phyloP scores from a whole-genome alignment of 306 rosid genomes.

The Purshia tridentata region DNA sequence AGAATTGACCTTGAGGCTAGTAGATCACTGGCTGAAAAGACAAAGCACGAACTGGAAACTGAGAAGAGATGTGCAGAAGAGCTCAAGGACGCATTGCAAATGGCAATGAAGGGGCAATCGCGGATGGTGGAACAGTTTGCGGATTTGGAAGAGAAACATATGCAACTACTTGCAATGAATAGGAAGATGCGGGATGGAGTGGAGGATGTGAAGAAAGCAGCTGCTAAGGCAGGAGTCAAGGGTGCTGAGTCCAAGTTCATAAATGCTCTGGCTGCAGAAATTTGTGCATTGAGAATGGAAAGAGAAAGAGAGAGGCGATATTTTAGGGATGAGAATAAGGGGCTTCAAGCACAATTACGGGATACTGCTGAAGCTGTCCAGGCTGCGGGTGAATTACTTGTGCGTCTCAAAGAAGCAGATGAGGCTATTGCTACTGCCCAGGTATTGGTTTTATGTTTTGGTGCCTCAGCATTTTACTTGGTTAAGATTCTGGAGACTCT shows the following conservation, averaged over 20 bases:
- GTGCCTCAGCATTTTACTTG: neutral
- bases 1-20: slow-evolving; percentile 79
- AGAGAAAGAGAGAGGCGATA: slow-evolving; percentile 84
- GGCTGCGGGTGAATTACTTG: slow-evolving; percentile 97
- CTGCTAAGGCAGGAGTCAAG: slow-evolving; percentile 87
- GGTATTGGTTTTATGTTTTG: slow-evolving; percentile 39
- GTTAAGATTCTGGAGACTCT: neutral
- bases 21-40: slow-evolving; percentile 67
- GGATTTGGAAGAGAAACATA: slow-evolving; percentile 95
- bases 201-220: slow-evolving; percentile 93
- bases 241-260: slow-evolving; percentile 93
- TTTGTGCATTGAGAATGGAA: slow-evolving; percentile 78
- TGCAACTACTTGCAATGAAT: slow-evolving; percentile 82
- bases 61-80: slow-evolving; percentile 86
- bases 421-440: slow-evolving; percentile 73
- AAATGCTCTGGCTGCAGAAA: slow-evolving; percentile 94
- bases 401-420: slow-evolving; percentile 91
- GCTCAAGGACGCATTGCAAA: slow-evolving; percentile 81
- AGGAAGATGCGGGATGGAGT: slow-evolving; percentile 83
- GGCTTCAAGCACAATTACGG: slow-evolving; percentile 90
- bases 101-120: slow-evolving; percentile 89
- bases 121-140: slow-evolving; percentile 90
- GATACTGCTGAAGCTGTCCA: slow-evolving; percentile 99
- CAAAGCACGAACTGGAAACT: slow-evolving; percentile 66
- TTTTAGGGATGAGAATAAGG: slow-evolving; percentile 81